These are phyloP conservation scores for Taiwanofungus camphoratus DNA, from an alignment of 1,284 basidiomycete genomes.

Conservation along the genomic window DNA sequence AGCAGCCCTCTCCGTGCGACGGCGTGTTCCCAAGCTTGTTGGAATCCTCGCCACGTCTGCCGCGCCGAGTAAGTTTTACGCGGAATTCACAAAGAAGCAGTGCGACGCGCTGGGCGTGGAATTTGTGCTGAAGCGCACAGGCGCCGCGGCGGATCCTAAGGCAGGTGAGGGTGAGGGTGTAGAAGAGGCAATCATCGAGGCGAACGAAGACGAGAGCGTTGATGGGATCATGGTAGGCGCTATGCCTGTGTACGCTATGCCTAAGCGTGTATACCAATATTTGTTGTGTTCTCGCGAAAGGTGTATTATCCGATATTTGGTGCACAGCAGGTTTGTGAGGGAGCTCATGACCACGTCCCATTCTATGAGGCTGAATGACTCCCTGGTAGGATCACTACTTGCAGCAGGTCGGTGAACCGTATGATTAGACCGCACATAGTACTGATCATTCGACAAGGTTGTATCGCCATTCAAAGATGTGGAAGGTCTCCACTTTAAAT, in stretches of 20 bases:
- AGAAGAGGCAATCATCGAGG: conserved; percentile 92
- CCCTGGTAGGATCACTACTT: conserved; percentile 84
- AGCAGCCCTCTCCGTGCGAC: conserved; percentile 34
- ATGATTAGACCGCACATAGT: neutral
- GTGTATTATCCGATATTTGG: conserved; percentile 95
- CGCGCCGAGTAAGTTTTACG: conserved; percentile 85
- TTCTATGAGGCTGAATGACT: conserved; percentile 8
- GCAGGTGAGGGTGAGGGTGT: conserved; percentile 65
- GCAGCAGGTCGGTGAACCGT: conserved; percentile 58
- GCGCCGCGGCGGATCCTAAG: conserved; percentile 50
- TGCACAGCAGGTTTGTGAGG: conserved; percentile 63
- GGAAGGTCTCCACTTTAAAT: conserved; percentile 94
- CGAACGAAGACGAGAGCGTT: conserved; percentile 81
- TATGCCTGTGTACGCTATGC: conserved; percentile 10
- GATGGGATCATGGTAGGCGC: conserved; percentile 91
- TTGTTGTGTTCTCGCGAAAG: conserved; percentile 32
- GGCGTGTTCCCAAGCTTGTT: conserved; percentile 70
- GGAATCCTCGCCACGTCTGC: conserved; percentile 89
- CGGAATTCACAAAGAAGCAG: conserved; percentile 90
- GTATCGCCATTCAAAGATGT: conserved; percentile 97
- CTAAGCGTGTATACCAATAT: conserved; percentile 6
- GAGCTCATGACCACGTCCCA: conserved; percentile 7
- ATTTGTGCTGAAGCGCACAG: conserved; percentile 75
- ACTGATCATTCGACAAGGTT: conserved; percentile 42
- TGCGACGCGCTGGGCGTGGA: conserved; percentile 87